A percentile compares a stretch with the other conserved stretches of the same genome.
Conservation (phyloP, 2,329 filamentous ascomycete genomes). For the Basipetospora chlamydospora region DNA sequence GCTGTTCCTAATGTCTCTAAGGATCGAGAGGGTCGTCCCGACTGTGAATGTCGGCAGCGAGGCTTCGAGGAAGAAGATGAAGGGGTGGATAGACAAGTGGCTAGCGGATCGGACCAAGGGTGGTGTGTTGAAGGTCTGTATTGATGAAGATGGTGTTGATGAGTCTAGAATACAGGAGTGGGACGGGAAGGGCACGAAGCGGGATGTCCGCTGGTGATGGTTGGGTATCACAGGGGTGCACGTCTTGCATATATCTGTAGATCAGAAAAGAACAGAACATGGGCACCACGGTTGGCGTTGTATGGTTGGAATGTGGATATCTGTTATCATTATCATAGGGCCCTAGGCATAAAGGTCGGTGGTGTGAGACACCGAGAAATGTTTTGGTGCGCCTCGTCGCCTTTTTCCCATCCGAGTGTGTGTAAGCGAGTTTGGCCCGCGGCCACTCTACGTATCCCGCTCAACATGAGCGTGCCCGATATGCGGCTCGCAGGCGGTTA, state of each 20-base stretch:
- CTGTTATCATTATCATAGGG: no score
- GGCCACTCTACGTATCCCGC: no score
- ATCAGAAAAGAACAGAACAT: background rate
- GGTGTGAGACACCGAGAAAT: no score
- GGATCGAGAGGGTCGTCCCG: slow-evolving; percentile 81
- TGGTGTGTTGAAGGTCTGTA: slow-evolving; percentile 26
- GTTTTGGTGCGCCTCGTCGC: no score
- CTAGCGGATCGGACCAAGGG: slow-evolving; percentile 40
- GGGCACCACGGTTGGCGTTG: background rate
- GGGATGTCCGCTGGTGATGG: slow-evolving; percentile 26
- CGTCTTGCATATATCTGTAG: slow-evolving; percentile 6
- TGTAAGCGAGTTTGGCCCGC: no score
- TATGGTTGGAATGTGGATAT: no score
- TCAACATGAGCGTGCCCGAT: no score
- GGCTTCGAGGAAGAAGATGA: slow-evolving; percentile 42
- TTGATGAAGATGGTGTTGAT: slow-evolving; percentile 17
- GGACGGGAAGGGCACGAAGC: slow-evolving; percentile 23
- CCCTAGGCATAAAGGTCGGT: no score
- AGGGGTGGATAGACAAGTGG: slow-evolving; percentile 51
- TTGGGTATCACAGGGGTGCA: no score
- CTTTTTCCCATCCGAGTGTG: no score
- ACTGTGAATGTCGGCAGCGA: slow-evolving; percentile 72
- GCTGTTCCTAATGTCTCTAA: slow-evolving; percentile 76
- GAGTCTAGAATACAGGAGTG: slow-evolving; percentile 17
- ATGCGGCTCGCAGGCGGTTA: no score